Conservation (phyloP, 805 yeast species). For the Candida jianshihensis region DNA sequence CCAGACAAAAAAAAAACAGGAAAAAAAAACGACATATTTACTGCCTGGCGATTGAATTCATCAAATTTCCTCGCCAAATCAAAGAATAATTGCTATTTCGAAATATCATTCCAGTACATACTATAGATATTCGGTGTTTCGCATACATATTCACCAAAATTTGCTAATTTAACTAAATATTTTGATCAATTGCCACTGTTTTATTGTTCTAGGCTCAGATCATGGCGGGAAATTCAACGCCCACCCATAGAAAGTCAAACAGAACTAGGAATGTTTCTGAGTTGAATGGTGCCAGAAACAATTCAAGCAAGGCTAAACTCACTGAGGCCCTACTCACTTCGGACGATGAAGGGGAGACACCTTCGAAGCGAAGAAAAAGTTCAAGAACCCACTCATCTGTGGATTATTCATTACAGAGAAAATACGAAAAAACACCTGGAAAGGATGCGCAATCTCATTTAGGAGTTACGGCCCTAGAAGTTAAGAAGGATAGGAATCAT, state of each 20-base stretch:
- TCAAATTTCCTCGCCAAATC: neutral
- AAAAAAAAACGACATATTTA: neutral
- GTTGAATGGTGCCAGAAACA: too few species aligned
- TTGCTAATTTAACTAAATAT: neutral
- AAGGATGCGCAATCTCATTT: conserved; percentile 1
- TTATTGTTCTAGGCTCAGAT: neutral
- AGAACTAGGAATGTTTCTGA: too few species aligned
- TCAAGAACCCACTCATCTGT: conserved; percentile 7
- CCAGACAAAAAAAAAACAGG: neutral
- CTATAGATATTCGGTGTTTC: neutral
- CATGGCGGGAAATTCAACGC: conserved; percentile 1
- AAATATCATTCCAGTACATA: neutral
- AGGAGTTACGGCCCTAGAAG: neutral
- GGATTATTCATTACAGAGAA: conserved; percentile 5
- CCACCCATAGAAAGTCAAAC: conserved; percentile 3
- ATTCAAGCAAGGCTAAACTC: too few species aligned
- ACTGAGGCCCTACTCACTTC: too few species aligned
- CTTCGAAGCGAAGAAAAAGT: conserved; percentile 5
- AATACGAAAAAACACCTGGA: neutral
- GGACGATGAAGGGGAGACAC: too few species aligned
- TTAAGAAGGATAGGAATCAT: neutral
- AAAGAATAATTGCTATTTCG: neutral
- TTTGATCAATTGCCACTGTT: neutral
- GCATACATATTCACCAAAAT: neutral
- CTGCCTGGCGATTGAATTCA: neutral